Conservation (phyloP, 1,284 basidiomycete genomes). For the Rhizopogon parksii region DNA sequence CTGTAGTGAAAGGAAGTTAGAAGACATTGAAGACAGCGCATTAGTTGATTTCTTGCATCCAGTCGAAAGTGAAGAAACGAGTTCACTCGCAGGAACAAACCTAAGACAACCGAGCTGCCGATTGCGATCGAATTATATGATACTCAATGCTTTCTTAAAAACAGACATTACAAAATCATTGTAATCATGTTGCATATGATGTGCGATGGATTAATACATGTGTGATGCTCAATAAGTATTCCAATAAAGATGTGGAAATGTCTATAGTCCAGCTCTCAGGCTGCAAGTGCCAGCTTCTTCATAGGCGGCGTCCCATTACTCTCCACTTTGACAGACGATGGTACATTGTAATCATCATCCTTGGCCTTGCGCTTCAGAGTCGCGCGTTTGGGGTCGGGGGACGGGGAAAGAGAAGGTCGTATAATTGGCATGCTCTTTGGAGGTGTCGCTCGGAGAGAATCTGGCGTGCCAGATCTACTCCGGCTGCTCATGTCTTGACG, state of each 20-base stretch:
- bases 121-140: neutral
- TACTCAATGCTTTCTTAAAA: neutral
- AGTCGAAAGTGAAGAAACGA: neutral
- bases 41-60: neutral
- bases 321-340: slow-evolving; percentile 21
- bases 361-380: slow-evolving; percentile 69
- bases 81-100: neutral
- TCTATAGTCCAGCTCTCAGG: slow-evolving; percentile 16
- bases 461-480: slow-evolving; percentile 70
- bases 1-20: neutral
- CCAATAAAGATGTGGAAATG: slow-evolving; percentile 25
- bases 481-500: slow-evolving; percentile 50
- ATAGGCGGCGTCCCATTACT: slow-evolving; percentile 46
- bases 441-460: slow-evolving; percentile 43
- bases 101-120: neutral
- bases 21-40: neutral
- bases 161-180: slow-evolving; percentile 14
- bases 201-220: slow-evolving; percentile 3
- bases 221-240: slow-evolving; percentile 26
- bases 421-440: slow-evolving; percentile 23
- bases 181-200: slow-evolving; percentile 9
- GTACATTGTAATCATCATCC: slow-evolving; percentile 32
- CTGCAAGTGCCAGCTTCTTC: slow-evolving; percentile 47
- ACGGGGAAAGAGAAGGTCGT: slow-evolving; percentile 38
- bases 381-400: slow-evolving; percentile 39